phyloP scores from a whole-genome alignment of 768 basidiomycete genomes.

The Gymnopilus junonius region DNA sequence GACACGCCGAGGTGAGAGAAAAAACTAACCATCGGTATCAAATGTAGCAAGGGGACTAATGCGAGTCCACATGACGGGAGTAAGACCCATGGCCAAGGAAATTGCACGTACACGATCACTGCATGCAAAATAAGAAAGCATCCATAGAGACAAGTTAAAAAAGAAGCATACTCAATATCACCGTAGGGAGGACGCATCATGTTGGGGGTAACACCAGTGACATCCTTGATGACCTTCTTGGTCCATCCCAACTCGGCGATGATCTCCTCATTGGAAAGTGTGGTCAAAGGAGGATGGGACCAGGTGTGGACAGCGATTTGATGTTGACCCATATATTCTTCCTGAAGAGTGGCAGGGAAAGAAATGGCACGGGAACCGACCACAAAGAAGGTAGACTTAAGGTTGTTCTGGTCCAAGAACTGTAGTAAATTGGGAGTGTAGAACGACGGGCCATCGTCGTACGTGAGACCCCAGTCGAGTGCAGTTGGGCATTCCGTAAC shows the following conservation, averaged over 20 bases:
- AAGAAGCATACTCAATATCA: constrained; percentile 65
- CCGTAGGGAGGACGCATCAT: constrained; percentile 85
- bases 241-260: constrained; percentile 92
- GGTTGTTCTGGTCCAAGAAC: constrained; percentile 64
- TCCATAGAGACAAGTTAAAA: not conserved
- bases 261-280: constrained; percentile 75
- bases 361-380: constrained; percentile 83
- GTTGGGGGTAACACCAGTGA: constrained; percentile 76
- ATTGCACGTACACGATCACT: constrained; percentile 90
- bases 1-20: not conserved
- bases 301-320: constrained; percentile 75
- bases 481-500: constrained; percentile 76
- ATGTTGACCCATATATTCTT: constrained; percentile 78
- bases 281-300: constrained; percentile 77
- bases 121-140: constrained; percentile 15
- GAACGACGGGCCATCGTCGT: constrained; percentile 81
- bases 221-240: constrained; percentile 83
- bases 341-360: constrained; percentile 69
- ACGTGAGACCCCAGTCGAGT: constrained; percentile 58
- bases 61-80: constrained; percentile 85
- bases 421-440: constrained; percentile 76
- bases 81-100: constrained; percentile 79
- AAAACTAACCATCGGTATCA: constrained; percentile 63
- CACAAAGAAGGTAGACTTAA: constrained; percentile 87
- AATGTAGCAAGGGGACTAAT: constrained; percentile 63